These are phyloP conservation scores for Boletellus sp. DNA, from an alignment of 1,284 basidiomycete genomes.

Conservation along the genomic window DNA sequence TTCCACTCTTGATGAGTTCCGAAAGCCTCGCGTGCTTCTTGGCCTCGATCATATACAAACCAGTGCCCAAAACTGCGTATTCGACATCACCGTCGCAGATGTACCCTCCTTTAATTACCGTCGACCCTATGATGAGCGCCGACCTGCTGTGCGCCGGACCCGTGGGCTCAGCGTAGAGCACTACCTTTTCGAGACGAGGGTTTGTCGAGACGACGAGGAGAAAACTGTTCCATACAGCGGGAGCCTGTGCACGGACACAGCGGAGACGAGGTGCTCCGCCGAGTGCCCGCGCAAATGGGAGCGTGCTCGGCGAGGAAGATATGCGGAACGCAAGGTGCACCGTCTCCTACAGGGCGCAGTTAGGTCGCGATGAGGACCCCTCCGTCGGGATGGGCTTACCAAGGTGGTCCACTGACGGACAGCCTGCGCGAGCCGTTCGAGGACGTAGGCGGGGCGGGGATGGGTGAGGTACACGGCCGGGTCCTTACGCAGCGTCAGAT, in stretches of 20 bases:
- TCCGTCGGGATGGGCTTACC: conserved; percentile 31
- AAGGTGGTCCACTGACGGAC: conserved; percentile 42
- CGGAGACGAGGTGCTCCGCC: conserved; percentile 36
- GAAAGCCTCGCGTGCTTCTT: conserved; percentile 40
- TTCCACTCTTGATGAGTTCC: conserved; percentile 45
- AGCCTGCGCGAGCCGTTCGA: conserved; percentile 43
- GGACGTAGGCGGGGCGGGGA: conserved; percentile 40
- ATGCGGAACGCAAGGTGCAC: conserved; percentile 23
- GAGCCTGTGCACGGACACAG: conserved; percentile 43
- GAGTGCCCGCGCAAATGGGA: conserved; percentile 32
- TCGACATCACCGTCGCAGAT: conserved; percentile 20
- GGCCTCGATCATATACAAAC: conserved; percentile 46
- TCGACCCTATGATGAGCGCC: background rate
- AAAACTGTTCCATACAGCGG: conserved; percentile 47
- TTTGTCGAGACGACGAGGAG: conserved; percentile 44
- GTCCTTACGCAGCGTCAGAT: conserved; percentile 49
- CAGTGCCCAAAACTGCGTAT: conserved; percentile 35
- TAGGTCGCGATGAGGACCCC: background rate
- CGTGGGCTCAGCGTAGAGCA: conserved; percentile 33
- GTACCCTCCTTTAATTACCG: conserved; percentile 18
- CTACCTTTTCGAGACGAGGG: conserved; percentile 39
- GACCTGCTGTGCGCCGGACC: conserved; percentile 4
- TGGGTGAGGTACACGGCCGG: conserved; percentile 49
- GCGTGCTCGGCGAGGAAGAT: conserved; percentile 14
- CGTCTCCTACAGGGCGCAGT: conserved; percentile 19